Percentiles rank a stretch among this genome's conserved stretches.
Evolutionary conservation across 1,284 basidiomycete species (phyloP).

Genomic region (Mrakiaceae sp.): DNA sequence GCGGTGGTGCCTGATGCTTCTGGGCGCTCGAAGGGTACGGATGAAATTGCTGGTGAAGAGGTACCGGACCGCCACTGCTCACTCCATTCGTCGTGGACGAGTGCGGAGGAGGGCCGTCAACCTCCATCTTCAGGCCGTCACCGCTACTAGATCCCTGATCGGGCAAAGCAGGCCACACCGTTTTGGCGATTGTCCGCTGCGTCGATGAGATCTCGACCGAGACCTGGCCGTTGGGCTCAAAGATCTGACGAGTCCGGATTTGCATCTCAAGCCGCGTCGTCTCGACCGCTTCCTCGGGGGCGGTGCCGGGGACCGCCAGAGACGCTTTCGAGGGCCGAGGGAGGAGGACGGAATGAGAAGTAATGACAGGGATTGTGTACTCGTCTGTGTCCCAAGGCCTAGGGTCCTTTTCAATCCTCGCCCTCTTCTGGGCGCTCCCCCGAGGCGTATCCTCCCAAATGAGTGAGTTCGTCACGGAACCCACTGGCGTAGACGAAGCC

Average conservation of each 20-base stretch:
- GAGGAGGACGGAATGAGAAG: too few relatives aligned
- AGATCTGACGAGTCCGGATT: constrained; percentile 1
- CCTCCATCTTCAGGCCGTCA: not conserved
- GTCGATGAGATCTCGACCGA: not conserved
- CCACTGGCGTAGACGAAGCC: too few relatives aligned
- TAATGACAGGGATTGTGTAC: too few relatives aligned
- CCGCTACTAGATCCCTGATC: too few relatives aligned
- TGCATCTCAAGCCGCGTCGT: constrained; percentile 4
- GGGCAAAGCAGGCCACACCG: not conserved
- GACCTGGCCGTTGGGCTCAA: not conserved
- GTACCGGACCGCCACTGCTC: not conserved
- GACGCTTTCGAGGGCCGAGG: too few relatives aligned
- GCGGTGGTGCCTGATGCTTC: not conserved
- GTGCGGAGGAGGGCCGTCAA: not conserved
- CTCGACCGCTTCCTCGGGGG: not conserved
- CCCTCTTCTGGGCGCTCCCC: too few relatives aligned
- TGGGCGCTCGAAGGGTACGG: not conserved
- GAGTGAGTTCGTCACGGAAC: too few relatives aligned
- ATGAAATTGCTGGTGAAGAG: not conserved
- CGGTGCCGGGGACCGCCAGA: too few relatives aligned
- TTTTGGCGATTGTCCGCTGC: not conserved
- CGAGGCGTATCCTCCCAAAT: too few relatives aligned
- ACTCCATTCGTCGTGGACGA: not conserved
- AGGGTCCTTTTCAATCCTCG: too few relatives aligned
- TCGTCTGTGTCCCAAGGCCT: too few relatives aligned